Percentiles rank a stretch among this genome's conserved stretches.
phyloP scores from a whole-genome alignment of 345 rosid species.

The Lumnitzera littorea region DNA sequence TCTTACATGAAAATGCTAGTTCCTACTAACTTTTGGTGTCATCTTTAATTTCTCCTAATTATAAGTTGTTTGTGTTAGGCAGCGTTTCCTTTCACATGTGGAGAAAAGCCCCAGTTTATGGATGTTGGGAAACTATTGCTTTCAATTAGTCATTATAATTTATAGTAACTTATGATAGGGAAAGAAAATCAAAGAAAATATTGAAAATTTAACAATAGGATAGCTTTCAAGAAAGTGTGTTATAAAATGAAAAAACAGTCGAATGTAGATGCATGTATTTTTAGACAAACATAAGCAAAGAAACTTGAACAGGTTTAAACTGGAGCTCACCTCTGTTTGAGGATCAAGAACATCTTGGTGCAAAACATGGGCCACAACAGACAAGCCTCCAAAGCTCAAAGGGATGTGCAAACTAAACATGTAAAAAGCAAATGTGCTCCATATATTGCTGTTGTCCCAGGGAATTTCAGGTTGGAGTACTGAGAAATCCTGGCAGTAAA shows the following conservation, averaged over 20 bases:
- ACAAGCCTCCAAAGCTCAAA: conserved; percentile 75
- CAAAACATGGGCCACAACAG: conserved; percentile 51
- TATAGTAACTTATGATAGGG: too few relatives aligned
- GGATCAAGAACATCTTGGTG: conserved; percentile 58
- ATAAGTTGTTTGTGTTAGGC: too few relatives aligned
- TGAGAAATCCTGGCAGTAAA: conserved; percentile 38
- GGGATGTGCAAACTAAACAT: conserved; percentile 80
- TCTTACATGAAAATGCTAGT: too few relatives aligned
- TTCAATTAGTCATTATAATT: too few relatives aligned
- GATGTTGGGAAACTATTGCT: too few relatives aligned
- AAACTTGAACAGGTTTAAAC: neutral
- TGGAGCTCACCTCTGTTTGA: conserved; percentile 54
- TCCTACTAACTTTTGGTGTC: too few relatives aligned
- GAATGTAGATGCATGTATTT: neutral
- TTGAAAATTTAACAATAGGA: too few relatives aligned
- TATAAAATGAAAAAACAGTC: neutral
- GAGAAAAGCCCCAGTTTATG: too few relatives aligned
- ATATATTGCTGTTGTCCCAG: conserved; percentile 50
- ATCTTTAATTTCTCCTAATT: too few relatives aligned
- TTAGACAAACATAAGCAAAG: neutral
- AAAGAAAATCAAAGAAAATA: too few relatives aligned
- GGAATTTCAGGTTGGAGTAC: conserved; percentile 48
- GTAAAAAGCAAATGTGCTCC: conserved; percentile 74
- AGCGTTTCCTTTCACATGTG: too few relatives aligned
- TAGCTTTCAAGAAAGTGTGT: too few relatives aligned